phyloP scores from a whole-genome alignment of 176 grass and related monocot genomes.

The Stipa capillata region DNA sequence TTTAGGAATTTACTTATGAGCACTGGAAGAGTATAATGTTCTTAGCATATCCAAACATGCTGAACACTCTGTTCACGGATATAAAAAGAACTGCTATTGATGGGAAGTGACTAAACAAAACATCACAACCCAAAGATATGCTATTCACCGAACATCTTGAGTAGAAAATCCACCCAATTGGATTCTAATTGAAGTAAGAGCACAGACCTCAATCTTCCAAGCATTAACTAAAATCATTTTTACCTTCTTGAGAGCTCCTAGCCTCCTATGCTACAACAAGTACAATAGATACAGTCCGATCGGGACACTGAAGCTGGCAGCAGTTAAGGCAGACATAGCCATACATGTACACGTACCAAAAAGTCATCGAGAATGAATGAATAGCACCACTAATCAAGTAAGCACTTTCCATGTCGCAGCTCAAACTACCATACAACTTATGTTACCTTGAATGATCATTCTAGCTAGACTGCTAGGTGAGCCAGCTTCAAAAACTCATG shows the following conservation, averaged over 20 bases:
- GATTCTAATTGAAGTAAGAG: not conserved
- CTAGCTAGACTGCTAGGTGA: too few relatives aligned
- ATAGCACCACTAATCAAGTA: not conserved
- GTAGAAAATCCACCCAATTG: not conserved
- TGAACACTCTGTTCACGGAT: not conserved
- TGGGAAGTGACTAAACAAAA: not conserved
- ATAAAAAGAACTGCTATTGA: slow-evolving; percentile 13
- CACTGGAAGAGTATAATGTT: not conserved
- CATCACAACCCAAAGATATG: not conserved
- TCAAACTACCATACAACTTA: slow-evolving; percentile 1
- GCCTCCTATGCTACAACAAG: not conserved
- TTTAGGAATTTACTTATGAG: slow-evolving; percentile 6
- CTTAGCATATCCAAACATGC: not conserved
- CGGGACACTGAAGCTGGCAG: not conserved
- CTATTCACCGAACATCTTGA: not conserved
- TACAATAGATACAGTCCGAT: not conserved
- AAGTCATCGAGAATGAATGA: not conserved
- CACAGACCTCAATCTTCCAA: not conserved
- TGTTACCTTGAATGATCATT: not conserved
- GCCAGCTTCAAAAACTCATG: not conserved
- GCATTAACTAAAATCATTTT: not conserved
- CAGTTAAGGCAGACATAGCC: not conserved
- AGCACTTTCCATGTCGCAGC: not conserved
- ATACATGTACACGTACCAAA: not conserved
- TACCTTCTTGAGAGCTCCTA: not conserved